Base-by-base conservation (phyloP, 306 rosid species). In the Lathyrus oleraceus region DNA sequence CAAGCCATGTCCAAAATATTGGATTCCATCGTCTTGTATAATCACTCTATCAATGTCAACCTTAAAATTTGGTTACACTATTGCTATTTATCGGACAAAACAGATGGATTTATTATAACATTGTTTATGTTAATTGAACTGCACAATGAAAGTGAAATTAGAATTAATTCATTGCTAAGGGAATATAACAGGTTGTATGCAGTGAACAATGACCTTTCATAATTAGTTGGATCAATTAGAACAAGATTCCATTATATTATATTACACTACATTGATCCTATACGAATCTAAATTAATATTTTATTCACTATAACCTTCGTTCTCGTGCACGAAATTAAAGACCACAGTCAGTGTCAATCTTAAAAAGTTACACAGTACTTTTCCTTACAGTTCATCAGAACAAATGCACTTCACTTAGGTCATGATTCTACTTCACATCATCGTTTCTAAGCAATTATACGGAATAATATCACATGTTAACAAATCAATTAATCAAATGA, bases 341-440 rank as follows among this genome's bases (percentile, higher is more conserved):
- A 71, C 5, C 60, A 40, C 10, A 39, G 19, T 67, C 40, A 23
- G 14, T 74, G 39, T 66, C 81, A 78, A 64, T 60, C 57, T 64
- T 15, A 40, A 57, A 78, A 78, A 43, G 47, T 14, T 40, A 36
- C 21, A 25, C 40, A 61, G 81, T 77, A 54, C 76, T 14, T 72
- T 72, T 59, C 81, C 81, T 76, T 74, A 67, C 84, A 53, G 44
- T 74, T 78, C 74, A 68, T 71, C n/a, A 23, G 67, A 75, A 76
- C 73, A 75, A 59, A 77, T 77, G 69, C 86, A 47, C 6, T 56
- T 61, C 30, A 19, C 51, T 73, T 69, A 70, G 70, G 47, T 77
- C 81, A 77, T 61, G 48, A 3, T 73, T 48, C 70, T 23, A 28
- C 65, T 71, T 45, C 77, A 65, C 73, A 77, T 71, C 43, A 13